phyloP scores from a whole-genome alignment of 1,284 basidiomycete species.

The Rhodotorula mucilaginosa region DNA sequence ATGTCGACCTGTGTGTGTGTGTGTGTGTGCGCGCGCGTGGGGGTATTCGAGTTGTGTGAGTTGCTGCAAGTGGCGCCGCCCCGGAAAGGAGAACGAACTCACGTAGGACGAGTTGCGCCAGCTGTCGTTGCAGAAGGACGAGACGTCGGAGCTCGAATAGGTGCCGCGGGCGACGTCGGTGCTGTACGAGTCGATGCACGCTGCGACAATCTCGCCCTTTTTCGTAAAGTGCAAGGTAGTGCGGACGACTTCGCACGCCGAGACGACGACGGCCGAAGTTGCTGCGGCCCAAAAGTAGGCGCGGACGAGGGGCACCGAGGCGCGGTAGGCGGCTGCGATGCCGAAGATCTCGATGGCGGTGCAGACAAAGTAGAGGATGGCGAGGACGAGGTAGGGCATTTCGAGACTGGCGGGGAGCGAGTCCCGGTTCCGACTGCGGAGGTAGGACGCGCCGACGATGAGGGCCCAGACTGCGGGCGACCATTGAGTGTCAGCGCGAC shows the following conservation, averaged over 20 bases:
- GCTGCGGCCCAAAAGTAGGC: slow-evolving; percentile 28
- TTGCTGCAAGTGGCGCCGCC: not conserved
- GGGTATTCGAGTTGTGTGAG: not conserved
- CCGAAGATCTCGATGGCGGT: slow-evolving; percentile 30
- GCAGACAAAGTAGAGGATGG: slow-evolving; percentile 32
- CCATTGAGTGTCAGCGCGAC: not conserved
- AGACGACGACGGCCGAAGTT: slow-evolving; percentile 23
- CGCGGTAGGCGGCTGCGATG: slow-evolving; percentile 16
- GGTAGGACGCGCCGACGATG: slow-evolving; percentile 14
- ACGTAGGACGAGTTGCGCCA: slow-evolving; percentile 31
- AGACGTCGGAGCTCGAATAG: not conserved
- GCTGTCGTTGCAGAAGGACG: slow-evolving; percentile 10
- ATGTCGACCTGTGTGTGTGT: slow-evolving; percentile 25
- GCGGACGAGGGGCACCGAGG: slow-evolving; percentile 26
- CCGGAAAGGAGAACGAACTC: not conserved
- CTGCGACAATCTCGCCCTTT: slow-evolving; percentile 17
- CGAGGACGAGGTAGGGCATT: slow-evolving; percentile 28
- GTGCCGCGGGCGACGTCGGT: slow-evolving; percentile 8
- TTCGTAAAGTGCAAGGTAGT: slow-evolving; percentile 27
- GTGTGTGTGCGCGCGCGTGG: not conserved
- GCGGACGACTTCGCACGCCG: slow-evolving; percentile 15
- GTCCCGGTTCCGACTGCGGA: slow-evolving; percentile 14
- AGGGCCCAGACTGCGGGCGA: slow-evolving; percentile 22
- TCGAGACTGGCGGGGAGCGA: slow-evolving; percentile 9
- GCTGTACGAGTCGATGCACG: slow-evolving; percentile 14